A percentile compares a stretch with the other conserved stretches of the same genome.
Conservation (phyloP, 169 alveolate species). For the Plasmodium vinckei region DNA sequence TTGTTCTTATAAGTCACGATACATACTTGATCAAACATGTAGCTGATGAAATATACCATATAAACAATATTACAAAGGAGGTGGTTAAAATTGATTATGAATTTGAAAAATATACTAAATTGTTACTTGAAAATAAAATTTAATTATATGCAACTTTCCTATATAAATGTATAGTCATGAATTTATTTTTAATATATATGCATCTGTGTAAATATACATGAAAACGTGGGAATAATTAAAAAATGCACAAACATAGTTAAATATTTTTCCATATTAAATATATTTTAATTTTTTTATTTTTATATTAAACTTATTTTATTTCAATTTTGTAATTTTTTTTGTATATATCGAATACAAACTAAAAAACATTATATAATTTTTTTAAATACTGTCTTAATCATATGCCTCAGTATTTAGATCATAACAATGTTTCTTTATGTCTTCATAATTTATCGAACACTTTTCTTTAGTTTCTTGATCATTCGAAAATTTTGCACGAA, state of each 20-base stretch:
- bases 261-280: too few species aligned
- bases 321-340: neutral
- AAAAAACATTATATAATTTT: neutral
- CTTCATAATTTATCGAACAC: slow-evolving; percentile 66
- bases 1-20: slow-evolving; percentile 96
- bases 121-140: slow-evolving; percentile 77
- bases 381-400: slow-evolving; percentile 2
- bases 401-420: neutral
- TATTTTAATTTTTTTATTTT: too few species aligned
- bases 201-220: neutral
- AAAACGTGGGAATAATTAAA: neutral
- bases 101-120: slow-evolving; percentile 93
- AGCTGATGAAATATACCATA: slow-evolving; percentile 94
- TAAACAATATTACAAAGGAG: slow-evolving; percentile 87
- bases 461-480: slow-evolving; percentile 49
- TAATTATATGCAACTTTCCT: neutral
- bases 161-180: neutral
- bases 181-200: neutral
- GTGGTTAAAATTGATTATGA: slow-evolving; percentile 92
- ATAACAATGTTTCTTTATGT: slow-evolving; percentile 48
- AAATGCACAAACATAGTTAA: too few species aligned
- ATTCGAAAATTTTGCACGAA: slow-evolving; percentile 27
- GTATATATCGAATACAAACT: neutral
- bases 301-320: neutral
- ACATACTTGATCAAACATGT: slow-evolving; percentile 94